Evolutionary conservation across 2,329 filamentous ascomycete genomes (phyloP), one percentile per base, ranked within the genome.

Genomic region (Eurotiales sp.): DNA sequence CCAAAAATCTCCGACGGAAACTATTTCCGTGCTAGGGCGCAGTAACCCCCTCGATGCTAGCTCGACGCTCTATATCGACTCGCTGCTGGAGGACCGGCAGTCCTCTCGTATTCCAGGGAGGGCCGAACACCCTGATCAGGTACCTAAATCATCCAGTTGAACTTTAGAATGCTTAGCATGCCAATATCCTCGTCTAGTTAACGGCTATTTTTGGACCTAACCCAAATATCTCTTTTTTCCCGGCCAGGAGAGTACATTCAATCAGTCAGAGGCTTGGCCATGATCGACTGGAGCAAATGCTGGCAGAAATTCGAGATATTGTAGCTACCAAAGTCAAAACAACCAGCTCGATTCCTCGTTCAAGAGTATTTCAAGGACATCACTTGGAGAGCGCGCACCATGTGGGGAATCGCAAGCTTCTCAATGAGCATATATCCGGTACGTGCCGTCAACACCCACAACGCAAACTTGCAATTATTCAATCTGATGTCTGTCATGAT

Each of bases 181-280:
- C 19, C 12, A 32, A 32, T 44, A 25, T 14, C 17, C 21, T 17
- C 5, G 4, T 32, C 2, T 51, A 51, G 49, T 15, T 51, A 14
- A 51, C 21, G 4, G 42, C 23, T n/a, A 14, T 46, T n/a, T 51
- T 51, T 21, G 49, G 49, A 4, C 49, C 30, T 14, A 51, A 36
- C 21, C 37, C 49, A 14, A 51, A 51, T 17, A 15, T 51, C 8
- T 51, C 49, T n/a, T 51, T 51, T 19, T 51, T 51, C 25, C 37
- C 49, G 11, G 34, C 21, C 22, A 51, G 49, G 14, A 45, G 49
- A 41, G 41, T 51, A 1, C 49, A 27, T 8, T 51, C 49, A 25
- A 27, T 51, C 6, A 51, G 37, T 17, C 27, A 19, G 14, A 32
- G 49, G 19, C 42, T 51, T 8, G 49, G 49, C 6, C 49, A 51